phyloP scores from a whole-genome alignment of 345 rosid genomes.

The Microcos paniculata region DNA sequence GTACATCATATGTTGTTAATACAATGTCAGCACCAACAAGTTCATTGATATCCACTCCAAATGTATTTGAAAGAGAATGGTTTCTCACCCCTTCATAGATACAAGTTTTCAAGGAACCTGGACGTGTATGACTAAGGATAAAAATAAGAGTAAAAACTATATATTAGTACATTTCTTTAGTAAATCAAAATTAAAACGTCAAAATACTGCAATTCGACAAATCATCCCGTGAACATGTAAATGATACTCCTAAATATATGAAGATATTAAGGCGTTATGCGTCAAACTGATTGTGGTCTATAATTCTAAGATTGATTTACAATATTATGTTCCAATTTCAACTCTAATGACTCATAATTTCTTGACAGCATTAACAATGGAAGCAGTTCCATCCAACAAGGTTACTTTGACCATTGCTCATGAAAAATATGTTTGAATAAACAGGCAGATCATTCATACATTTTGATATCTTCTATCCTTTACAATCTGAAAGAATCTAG shows the following conservation, averaged over 20 bases:
- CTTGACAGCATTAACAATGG: neutral
- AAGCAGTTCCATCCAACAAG: neutral
- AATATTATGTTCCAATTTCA: neutral
- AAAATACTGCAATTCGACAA: slow-evolving; percentile 7
- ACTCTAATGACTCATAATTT: neutral
- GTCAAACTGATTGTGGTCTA: neutral
- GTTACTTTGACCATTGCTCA: neutral
- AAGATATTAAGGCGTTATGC: neutral
- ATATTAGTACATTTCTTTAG: slow-evolving; percentile 21
- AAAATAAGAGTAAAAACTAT: slow-evolving; percentile 25
- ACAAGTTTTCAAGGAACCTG: slow-evolving; percentile 66
- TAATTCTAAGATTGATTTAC: slow-evolving; percentile 7
- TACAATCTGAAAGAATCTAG: neutral
- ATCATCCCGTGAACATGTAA: slow-evolving; percentile 10
- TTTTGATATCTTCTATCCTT: neutral
- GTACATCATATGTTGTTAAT: slow-evolving; percentile 92
- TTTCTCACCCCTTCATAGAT: slow-evolving; percentile 87
- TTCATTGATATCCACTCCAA: slow-evolving; percentile 53
- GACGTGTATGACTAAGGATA: slow-evolving; percentile 72
- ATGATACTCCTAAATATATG: slow-evolving; percentile 3
- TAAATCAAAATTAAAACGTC: slow-evolving; percentile 16
- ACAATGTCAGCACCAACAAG: slow-evolving; percentile 77
- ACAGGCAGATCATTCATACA: neutral
- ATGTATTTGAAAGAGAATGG: slow-evolving; percentile 54
- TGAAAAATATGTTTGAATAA: neutral